Evolutionary conservation across 2,329 filamentous ascomycete genomes (phyloP), one percentile per base, ranked within the genome.

Genomic region (Fusarium oxysporum): DNA sequence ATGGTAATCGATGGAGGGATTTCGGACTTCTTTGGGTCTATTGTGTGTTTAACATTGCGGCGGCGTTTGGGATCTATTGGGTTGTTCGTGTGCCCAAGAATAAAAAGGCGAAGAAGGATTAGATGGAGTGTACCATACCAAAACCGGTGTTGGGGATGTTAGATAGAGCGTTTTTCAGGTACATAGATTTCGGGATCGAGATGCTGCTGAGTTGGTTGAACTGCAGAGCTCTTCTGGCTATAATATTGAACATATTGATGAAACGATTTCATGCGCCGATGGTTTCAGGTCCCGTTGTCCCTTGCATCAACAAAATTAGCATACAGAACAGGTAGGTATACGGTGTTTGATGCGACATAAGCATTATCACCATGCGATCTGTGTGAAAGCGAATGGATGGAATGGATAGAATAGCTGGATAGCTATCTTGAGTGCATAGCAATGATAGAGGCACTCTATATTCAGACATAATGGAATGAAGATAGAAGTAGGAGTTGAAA

Each of bases 11-110:
- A 30, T 91, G 88, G 88, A 84, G 88, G 44, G 86, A 91, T 70
- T 87, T 87, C 63, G 88, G 88, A 4, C 80, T 90, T 28, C 80
- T 89, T 61, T 89, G 86, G 81, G 84, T 81, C 0, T 90, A 87
- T 61, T 83, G 86, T 56, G 78, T 82, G 8, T 88, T 89, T 76
- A 89, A 90, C 68, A 78, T 88, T 43, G 78, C 80, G 40, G 85
- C 83, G 6, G 86, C 87, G 0, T 78, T 89, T n/a, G 76, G 81
- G 4, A 78, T 88, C 50, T 89, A 89, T 71, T 89, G 83, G 82
- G 62, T 84, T 68, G 79, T 77, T 17, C 77, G 82, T 11, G 82
- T 84, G 43, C 79, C 81, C 0, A 83, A 82, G 70, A 67, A 61
- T 3, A 76, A 64, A 35, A 69, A 68, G 44, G 60, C 19, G 8